Percentiles rank a stretch among this genome's conserved stretches.
Evolutionary conservation across 2,329 filamentous ascomycete species (phyloP).

Genomic region (Dactylellina haptotyla): DNA sequence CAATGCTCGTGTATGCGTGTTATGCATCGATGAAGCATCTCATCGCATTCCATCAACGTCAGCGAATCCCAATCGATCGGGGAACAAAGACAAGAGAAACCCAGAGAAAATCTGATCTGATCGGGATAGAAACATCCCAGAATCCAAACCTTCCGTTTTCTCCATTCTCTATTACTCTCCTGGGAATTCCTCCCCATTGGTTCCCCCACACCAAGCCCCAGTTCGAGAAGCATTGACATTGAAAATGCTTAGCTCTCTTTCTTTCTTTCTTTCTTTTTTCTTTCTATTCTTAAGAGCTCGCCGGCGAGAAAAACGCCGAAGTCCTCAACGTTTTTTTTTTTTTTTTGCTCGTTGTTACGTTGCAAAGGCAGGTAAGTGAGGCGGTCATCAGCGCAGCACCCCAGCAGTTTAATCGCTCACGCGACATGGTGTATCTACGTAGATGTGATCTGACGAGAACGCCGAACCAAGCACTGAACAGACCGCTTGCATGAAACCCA

Average conservation of each 20-base stretch:
- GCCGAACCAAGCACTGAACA: background rate
- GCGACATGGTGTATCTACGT: background rate
- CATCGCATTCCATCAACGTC: slow-evolving; percentile 26
- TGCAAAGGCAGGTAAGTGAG: background rate
- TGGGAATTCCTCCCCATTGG: slow-evolving; percentile 36
- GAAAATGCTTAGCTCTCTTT: slow-evolving; percentile 7
- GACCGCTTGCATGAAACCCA: too few species aligned
- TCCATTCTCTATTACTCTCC: background rate
- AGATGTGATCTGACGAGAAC: background rate
- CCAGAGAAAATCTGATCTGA: too few species aligned
- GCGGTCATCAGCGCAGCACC: background rate
- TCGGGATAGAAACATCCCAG: background rate
- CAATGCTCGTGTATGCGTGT: slow-evolving; percentile 2
- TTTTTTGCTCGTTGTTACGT: background rate
- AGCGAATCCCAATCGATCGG: background rate
- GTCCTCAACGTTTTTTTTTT: background rate
- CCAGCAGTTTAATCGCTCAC: background rate
- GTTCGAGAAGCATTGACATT: slow-evolving; percentile 1
- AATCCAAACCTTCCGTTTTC: background rate
- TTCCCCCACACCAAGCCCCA: slow-evolving; percentile 22
- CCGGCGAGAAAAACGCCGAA: slow-evolving; percentile 32
- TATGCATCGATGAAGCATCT: slow-evolving; percentile 20
- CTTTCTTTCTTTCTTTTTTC: background rate
- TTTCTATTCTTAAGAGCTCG: slow-evolving; percentile 31
- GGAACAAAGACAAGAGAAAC: background rate